Evolutionary conservation across 371 early-diverging fungal species (phyloP).

Genomic region (Syncephalis plumigaleata): DNA sequence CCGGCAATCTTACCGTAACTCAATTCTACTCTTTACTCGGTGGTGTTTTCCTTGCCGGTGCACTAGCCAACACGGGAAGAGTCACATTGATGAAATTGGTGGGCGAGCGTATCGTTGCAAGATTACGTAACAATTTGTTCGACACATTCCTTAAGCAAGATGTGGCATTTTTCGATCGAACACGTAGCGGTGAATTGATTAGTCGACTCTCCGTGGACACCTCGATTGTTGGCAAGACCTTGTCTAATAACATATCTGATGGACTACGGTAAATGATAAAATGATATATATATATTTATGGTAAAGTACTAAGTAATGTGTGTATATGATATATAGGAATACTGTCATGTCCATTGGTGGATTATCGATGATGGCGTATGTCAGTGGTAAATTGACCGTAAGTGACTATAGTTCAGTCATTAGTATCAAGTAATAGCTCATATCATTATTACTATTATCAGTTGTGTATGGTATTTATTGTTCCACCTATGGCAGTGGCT

Average conservation of each 20-base stretch:
- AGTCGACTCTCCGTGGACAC: conserved; percentile 58
- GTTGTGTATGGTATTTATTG: conserved; percentile 48
- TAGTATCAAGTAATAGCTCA: background rate
- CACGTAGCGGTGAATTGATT: conserved; percentile 58
- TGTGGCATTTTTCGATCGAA: conserved; percentile 57
- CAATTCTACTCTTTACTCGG: conserved; percentile 34
- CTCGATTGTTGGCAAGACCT: conserved; percentile 53
- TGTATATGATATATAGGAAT: no score
- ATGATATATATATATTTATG: background rate
- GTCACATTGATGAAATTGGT: conserved; percentile 49
- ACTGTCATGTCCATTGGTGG: conserved; percentile 34
- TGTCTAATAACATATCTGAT: conserved; percentile 63
- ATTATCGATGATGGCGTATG: conserved; percentile 49
- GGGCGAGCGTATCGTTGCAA: conserved; percentile 51
- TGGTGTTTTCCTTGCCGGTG: conserved; percentile 41
- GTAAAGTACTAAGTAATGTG: background rate
- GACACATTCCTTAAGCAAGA: conserved; percentile 37
- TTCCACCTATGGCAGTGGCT: conserved; percentile 55
- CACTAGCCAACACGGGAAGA: conserved; percentile 56
- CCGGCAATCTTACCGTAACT: conserved; percentile 28
- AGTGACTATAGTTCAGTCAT: background rate
- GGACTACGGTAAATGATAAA: conserved; percentile 31
- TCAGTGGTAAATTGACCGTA: conserved; percentile 17
- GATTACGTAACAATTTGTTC: conserved; percentile 33
- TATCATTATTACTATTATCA: background rate